These are phyloP conservation scores for Haplographium delicatum DNA, from an alignment of 495 filamentous ascomycete species.

Conservation along the genomic window DNA sequence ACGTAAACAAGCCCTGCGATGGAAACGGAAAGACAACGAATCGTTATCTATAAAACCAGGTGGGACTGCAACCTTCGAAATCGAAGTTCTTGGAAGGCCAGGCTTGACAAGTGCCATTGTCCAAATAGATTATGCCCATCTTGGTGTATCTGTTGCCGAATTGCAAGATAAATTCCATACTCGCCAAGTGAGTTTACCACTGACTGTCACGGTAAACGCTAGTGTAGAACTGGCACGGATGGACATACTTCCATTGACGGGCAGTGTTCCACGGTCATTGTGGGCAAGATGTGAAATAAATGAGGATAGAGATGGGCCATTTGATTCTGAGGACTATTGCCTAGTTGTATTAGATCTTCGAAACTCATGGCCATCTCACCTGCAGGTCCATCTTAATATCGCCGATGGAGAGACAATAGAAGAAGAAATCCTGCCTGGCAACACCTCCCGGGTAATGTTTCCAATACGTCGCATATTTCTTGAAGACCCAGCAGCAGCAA, in stretches of 20 bases:
- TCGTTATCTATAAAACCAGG: slow-evolving; percentile 59
- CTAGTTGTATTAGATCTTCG: slow-evolving; percentile 77
- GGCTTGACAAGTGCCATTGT: slow-evolving; percentile 77
- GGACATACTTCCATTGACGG: slow-evolving; percentile 69
- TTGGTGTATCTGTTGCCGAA: slow-evolving; percentile 58
- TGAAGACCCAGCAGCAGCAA: slow-evolving; percentile 66
- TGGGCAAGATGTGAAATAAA: slow-evolving; percentile 29
- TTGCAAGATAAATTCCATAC: slow-evolving; percentile 72
- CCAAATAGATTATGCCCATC: slow-evolving; percentile 75
- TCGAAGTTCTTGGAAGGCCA: slow-evolving; percentile 81
- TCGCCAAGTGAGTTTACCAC: slow-evolving; percentile 70
- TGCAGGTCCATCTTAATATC: slow-evolving; percentile 53
- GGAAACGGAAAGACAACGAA: slow-evolving; percentile 49
- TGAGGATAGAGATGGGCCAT: slow-evolving; percentile 20
- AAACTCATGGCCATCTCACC: slow-evolving; percentile 78
- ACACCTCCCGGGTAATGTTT: slow-evolving; percentile 69
- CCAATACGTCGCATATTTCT: slow-evolving; percentile 73
- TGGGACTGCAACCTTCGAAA: slow-evolving; percentile 65
- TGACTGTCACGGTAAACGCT: slow-evolving; percentile 88
- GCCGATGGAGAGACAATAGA: slow-evolving; percentile 13
- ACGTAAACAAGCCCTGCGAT: slow-evolving; percentile 66
- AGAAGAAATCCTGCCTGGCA: slow-evolving; percentile 68
- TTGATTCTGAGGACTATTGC: slow-evolving; percentile 58
- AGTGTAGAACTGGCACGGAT: slow-evolving; percentile 73
- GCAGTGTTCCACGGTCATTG: slow-evolving; percentile 42